Percentiles rank a stretch among this genome's conserved stretches.
Evolutionary conservation across 1,139 yeast genomes (phyloP).

Genomic region (Hansenula sp.): DNA sequence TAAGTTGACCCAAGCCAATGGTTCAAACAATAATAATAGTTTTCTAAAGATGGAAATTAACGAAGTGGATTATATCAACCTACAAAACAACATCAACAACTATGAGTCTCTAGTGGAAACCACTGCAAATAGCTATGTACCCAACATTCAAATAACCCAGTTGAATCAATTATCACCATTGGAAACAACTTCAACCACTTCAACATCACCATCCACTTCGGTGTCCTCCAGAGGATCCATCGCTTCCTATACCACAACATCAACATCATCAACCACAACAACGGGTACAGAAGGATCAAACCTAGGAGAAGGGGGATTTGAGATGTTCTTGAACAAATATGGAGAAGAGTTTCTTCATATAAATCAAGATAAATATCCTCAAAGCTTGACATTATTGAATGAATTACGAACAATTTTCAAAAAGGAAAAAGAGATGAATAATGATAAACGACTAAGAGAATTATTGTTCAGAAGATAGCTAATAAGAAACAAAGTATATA

Average conservation of each 20-base stretch:
- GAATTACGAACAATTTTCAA: background rate
- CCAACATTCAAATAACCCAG: background rate
- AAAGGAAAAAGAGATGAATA: background rate
- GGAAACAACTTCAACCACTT: background rate
- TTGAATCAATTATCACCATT: background rate
- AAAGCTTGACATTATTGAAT: background rate
- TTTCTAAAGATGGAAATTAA: background rate
- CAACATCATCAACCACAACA: background rate
- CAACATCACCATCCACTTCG: background rate
- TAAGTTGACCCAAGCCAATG: constrained; percentile 1
- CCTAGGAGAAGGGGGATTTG: background rate
- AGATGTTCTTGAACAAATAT: background rate
- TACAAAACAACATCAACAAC: constrained; percentile 6
- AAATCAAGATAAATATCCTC: background rate
- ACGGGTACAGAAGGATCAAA: background rate
- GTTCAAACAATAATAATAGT: background rate
- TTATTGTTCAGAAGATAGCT: background rate
- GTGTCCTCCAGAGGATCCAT: background rate
- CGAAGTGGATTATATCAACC: constrained; percentile 12
- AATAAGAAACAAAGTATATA: too few relatives aligned
- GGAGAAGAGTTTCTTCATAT: background rate
- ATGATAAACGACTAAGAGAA: constrained; percentile 1
- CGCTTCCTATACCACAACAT: background rate
- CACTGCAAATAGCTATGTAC: too few relatives aligned
- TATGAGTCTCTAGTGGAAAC: constrained; percentile 10